Base-by-base conservation (phyloP, 768 basidiomycete genomes). In the Favolaschia claudopus region DNA sequence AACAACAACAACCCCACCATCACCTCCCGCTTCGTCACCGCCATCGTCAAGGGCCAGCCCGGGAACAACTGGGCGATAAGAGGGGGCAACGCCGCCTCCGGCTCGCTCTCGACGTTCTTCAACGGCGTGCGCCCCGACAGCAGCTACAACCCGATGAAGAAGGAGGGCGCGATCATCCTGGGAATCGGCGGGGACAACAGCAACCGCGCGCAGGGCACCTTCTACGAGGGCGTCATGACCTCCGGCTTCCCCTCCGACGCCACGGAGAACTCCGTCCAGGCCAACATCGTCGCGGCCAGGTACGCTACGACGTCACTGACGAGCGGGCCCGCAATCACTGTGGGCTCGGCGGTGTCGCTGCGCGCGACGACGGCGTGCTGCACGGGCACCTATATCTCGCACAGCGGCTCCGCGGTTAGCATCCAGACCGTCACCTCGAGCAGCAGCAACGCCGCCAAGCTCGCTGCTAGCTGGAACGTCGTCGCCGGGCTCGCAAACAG, bases 131-230 rank as follows among this genome's bases (percentile, higher is more conserved):
- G 59, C 27, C 51, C 59, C 32, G 36, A 24, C 37, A 5, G 14
- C 25, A 53, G 59, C 10, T 61, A 61, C 39, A 61, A 61, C 53
- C 59, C 59, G 33, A 61, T 61, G 59, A 38, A 32, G 17, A 55
- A 60, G 53, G 59, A 60, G 50, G 59, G 59, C n/a, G 59, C 59
- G 28, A 60, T 60, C 52, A 60, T 60, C 34, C 51, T 60, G 13
- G 51, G 51, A 2, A 50, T 50, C 33, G 49, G 49, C 36, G 49
- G 49, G n/a, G 51, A 53, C 39, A 53, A 53, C 51, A 54, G 52
- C 42, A 36, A 43, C 25, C 14, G 31, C 17, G 42, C 40, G 31
- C 52, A 54, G 42, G 52, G 52, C 19, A 54, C 52, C n/a, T 54
- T 56, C 45, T 47, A 56, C 33, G 55, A 56, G 43, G 53, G 53